Base-by-base conservation (phyloP, 2,329 filamentous ascomycete species). In the Metarhizium robertsii region DNA sequence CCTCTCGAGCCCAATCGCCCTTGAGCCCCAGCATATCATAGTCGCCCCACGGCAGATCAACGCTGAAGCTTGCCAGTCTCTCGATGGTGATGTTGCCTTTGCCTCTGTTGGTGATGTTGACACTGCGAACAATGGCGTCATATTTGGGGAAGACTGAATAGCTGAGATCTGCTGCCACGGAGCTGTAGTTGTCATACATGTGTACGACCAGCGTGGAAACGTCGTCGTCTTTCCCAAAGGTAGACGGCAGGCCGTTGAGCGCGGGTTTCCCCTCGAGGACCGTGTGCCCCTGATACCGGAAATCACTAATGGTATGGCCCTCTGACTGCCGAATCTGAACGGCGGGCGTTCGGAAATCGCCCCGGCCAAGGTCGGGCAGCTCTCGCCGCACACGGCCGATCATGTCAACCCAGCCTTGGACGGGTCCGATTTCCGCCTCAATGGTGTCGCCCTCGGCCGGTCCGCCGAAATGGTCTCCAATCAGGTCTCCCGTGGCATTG, bases 61-160 rank as follows among this genome's bases (percentile, higher is more conserved):
- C 73, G 56, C 81, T 85, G 59, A 85, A 75, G 61, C 82, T 85
- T 1, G 81, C 77, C 3, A 84, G 71, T 58, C 79, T 75, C 56
- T 85, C 75, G 6, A 86, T 70, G 0, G 73, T 75, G 20, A 84
- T 76, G 16, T 76, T 71, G 10, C 67, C 67, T 1, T 74, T 71
- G 3, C 83, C 79, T 53, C 79, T 74, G 61, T 87, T 87, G 2
- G 76, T 83, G 52, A 87, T 74, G 30, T 75, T 78, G 60, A 84
- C 82, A 63, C 81, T 86, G 29, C 83, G 73, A 2, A 78, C 79
- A 49, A 87, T 73, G 13, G 83, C 81, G 61, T 86, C 81, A 60
- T 82, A 77, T 50, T 74, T 69, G 0, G 83, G 82, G 56, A 86
- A 87, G 49, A 86, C 73, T 0, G 83, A 86, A 63, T 87, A 87